Base-by-base conservation (phyloP, 2,329 filamentous ascomycete genomes). In the Hypoxylon rubiginosum region DNA sequence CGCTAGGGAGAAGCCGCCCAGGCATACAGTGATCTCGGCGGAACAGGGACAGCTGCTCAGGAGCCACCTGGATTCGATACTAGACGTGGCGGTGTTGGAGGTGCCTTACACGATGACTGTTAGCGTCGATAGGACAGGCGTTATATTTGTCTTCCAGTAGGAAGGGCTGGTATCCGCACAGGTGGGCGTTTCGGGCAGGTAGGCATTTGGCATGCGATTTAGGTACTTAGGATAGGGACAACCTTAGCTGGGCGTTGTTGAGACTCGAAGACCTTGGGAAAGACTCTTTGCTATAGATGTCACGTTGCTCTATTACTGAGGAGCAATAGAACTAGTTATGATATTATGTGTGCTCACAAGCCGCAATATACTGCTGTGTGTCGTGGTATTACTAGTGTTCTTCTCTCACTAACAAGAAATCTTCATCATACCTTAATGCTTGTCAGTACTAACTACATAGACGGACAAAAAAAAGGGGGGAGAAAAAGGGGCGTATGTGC, bases 51-150 rank as follows among this genome's bases (percentile, higher is more conserved):
- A 93, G 79, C 79, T 99, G 71, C 81, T 98, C 62, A 91, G 90
- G 76, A 93, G 91, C 63, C 96, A 99, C 80, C 79, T 97, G 73
- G 96, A 99, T 80, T 90, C 90, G 3, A 90, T 99, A 64, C 87
- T 92, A 74, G 95, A 98, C 80, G 90, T 97, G 71, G 91, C 91
- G n/a, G 82, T 98, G 75, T 79, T 99, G 71, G 93, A 97, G 82
- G 85, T 88, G 69, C 96, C 96, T 24, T 97, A 97, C 78, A 92
- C 91, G 4, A 97, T 98, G 93, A 91, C 94, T 34, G 85, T 98
- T 53, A 97, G 92, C 71, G 94, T 92, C 58, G 96, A 99, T 82
- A 85, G 95, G 72, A 92, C 91, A 41, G 96, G 96, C 0, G 90
- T 95, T 77, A 89, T 98, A 49, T 97, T 96, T 84, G 90, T 97